Base-by-base conservation (phyloP, 192 early-diverging fungal species). In the Diversispora epigaea region DNA sequence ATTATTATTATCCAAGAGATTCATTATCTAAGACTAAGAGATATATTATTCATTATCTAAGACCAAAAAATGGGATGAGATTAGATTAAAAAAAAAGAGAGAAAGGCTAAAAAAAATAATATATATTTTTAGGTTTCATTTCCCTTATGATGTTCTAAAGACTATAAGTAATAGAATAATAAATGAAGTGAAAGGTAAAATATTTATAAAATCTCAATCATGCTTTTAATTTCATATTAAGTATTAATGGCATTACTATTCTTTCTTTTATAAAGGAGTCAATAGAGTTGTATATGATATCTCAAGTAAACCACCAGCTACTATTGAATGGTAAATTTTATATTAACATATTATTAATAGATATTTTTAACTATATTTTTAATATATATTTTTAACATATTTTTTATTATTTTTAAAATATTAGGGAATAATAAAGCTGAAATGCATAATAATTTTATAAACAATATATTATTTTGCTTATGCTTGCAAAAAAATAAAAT, bases 271-370 rank as follows among this genome's bases (percentile, higher is more conserved):
- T 54, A 55, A 11, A 70, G 68, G 68, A 21, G 96, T 99, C 61
- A 99, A 99, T 87, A 91, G 97, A 49, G 95, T 96, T 47, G 90
- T 99, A 73, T 97, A 97, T 79, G 97, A 99, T 79, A 91, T 99
- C 79, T 93, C 91, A 78, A 94, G 93, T 71, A 99, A 99, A 87
- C 97, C 97, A 64, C 97, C 97, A 58, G 95, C 95, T 77, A 99
- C 97, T 71, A 97, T 99, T 84, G 97, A 99, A 71, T 71, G 70
- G 70, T 71, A 58, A 54, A 17, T 54, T 17, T 54, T 4, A 14
- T 17, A 7, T 17, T 54, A 14, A 54, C 25, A 32, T 32, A 32
- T 32, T 32, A 32, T 32, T 32, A 32, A 32, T 32, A 32, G 25
- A 32, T 32, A 0, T n/a, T n/a, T n/a, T n/a, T n/a, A n/a, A n/a